Base-by-base conservation (phyloP, 2,329 filamentous ascomycete species). In the Alternaria alternata region DNA sequence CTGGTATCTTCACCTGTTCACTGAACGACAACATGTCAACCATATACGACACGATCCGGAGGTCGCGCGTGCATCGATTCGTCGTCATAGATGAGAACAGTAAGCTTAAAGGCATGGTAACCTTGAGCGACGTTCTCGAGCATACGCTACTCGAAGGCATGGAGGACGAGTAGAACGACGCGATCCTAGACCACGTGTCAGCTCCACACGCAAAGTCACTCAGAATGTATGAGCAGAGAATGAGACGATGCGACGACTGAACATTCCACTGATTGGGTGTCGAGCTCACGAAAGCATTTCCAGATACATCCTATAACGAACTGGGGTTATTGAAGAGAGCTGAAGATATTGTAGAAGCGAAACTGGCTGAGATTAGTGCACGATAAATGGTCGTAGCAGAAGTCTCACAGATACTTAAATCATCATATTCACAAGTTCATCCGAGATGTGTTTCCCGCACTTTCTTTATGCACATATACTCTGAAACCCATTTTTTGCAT, bases 31-130 rank as follows among this genome's bases (percentile, higher is more conserved):
- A 94, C 56, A 86, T 99, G 51, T 94, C 96, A 76, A 94, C 94
- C 11, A 95, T 99, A 69, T 98, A 98, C 77, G 94, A 97, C 78
- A 98, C 95, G 1, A 92, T 99, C 69, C 91, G 94, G 68, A 96
- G 94, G 81, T 97, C 94, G 46, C 87, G 96, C 62, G 94, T 99
- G 28, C 95, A 99, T 80, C 88, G 95, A 64, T 84, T 99, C 66
- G 90, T 98, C 57, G 91, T 99, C 49, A 92, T 99, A 59, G 94
- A 99, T 78, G 93, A 97, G 67, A 87, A 94, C 53, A 92, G 89
- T 75, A 89, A 89, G 68, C 87, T 99, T 56, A 91, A 90, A 77
- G 95, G 95, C 47, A 88, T 99, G 56, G 89, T 99, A 61, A 97
- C 94, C 7, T 84, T 99, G 55, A 98, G 94, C 60, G 95, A 99